Conservation (phyloP, 2,329 filamentous ascomycete species). For the Camillea tinctor region DNA sequence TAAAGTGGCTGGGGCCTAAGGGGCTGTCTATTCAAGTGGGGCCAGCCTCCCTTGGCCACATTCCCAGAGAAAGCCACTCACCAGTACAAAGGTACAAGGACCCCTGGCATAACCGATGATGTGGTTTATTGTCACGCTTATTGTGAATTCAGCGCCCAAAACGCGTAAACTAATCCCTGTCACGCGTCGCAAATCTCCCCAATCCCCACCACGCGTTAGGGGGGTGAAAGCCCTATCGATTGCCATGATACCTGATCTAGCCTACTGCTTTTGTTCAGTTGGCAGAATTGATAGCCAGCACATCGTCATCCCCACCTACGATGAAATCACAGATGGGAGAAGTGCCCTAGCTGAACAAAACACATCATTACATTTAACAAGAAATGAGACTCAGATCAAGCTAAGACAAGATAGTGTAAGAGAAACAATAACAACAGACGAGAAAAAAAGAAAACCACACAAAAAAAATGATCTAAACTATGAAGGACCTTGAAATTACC, state of each 20-base stretch:
- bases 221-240: constrained; percentile 19
- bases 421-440: no score
- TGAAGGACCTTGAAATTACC: not conserved
- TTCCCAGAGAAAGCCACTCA: not conserved
- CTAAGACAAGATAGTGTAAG: no score
- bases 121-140: constrained; percentile 1
- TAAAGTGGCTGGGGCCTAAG: constrained; percentile 20
- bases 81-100: not conserved
- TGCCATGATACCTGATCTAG: constrained; percentile 5
- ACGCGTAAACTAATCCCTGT: constrained; percentile 21
- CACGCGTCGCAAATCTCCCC: constrained; percentile 21
- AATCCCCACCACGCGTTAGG: constrained; percentile 7
- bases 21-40: not conserved
- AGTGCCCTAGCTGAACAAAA: not conserved
- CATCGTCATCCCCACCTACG: constrained; percentile 23
- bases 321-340: constrained; percentile 13
- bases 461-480: not conserved
- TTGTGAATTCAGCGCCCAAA: constrained; percentile 1
- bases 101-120: not conserved
- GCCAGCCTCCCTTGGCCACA: not conserved
- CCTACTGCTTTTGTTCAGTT: constrained; percentile 13
- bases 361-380: not conserved
- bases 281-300: constrained; percentile 20
- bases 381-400: not conserved
- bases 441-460: not conserved